Conservation (phyloP, 768 basidiomycete species). For the Pleurotus cornucopiae region DNA sequence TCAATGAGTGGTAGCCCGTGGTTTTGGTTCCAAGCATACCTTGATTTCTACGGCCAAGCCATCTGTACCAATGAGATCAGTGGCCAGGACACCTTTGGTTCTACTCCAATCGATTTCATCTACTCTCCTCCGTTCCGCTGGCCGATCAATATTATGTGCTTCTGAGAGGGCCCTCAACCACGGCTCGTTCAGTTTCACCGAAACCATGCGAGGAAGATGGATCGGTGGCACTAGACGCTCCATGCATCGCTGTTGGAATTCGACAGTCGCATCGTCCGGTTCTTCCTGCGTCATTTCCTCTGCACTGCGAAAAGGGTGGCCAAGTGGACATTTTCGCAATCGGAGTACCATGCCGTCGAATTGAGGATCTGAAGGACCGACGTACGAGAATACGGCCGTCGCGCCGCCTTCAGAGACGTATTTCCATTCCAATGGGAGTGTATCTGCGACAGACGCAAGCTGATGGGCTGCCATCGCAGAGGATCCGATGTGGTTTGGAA, state of each 20-base stretch:
- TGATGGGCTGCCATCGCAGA: conserved; percentile 18
- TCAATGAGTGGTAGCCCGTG: not conserved
- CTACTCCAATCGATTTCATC: conserved; percentile 57
- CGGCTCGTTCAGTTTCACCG: conserved; percentile 37
- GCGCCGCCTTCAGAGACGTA: conserved; percentile 94
- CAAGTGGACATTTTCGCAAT: conserved; percentile 53
- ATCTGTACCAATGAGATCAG: conserved; percentile 68
- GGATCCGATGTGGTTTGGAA: not conserved
- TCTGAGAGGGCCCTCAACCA: conserved; percentile 62
- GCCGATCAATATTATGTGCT: conserved; percentile 47
- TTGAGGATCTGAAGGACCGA: conserved; percentile 43
- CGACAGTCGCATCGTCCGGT: conserved; percentile 33
- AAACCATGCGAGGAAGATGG: conserved; percentile 54
- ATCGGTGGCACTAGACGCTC: conserved; percentile 55
- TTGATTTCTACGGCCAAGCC: conserved; percentile 87
- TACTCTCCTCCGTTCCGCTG: conserved; percentile 46
- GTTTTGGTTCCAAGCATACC: conserved; percentile 37
- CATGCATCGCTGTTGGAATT: conserved; percentile 65
- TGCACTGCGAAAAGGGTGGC: conserved; percentile 8
- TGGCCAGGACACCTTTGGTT: conserved; percentile 66
- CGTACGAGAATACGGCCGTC: conserved; percentile 83
- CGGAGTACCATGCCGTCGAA: conserved; percentile 72
- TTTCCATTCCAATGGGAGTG: conserved; percentile 56
- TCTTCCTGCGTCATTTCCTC: conserved; percentile 16
- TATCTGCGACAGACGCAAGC: conserved; percentile 21